Percentiles rank a stretch among this genome's conserved stretches.
phyloP scores from a whole-genome alignment of 768 basidiomycete genomes.

The Strobilomyces echinocephalus region DNA sequence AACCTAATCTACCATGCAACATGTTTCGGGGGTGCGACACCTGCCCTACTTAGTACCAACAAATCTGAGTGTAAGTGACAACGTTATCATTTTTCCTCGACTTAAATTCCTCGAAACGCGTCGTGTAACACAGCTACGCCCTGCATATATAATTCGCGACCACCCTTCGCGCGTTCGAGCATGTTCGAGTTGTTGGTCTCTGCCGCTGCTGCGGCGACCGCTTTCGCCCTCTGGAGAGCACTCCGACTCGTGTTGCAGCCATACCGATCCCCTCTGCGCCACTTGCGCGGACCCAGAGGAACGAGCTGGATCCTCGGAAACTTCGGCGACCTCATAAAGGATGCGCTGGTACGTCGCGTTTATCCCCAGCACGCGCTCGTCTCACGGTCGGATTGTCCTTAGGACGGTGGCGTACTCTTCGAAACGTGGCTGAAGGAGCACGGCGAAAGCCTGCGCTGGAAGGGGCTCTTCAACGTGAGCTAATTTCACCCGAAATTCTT shows the following conservation, averaged over 20 bases:
- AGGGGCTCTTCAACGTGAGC: constrained; percentile 39
- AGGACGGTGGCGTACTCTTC: constrained; percentile 31
- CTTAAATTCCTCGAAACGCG: too few relatives aligned
- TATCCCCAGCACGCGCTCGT: not conserved
- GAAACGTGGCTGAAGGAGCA: constrained; percentile 46
- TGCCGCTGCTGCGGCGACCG: constrained; percentile 10
- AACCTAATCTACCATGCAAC: too few relatives aligned
- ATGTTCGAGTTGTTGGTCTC: constrained; percentile 3
- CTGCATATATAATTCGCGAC: too few relatives aligned
- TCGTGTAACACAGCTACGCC: too few relatives aligned
- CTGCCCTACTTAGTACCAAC: too few relatives aligned
- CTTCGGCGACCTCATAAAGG: constrained; percentile 39
- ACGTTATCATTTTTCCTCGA: too few relatives aligned
- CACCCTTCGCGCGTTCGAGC: not conserved
- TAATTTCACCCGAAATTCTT: constrained; percentile 9
- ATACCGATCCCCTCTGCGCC: constrained; percentile 39
- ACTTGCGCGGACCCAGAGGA: constrained; percentile 48
- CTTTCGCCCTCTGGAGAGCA: constrained; percentile 32
- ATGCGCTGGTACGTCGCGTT: constrained; percentile 26
- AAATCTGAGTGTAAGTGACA: too few relatives aligned
- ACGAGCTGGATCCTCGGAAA: constrained; percentile 47
- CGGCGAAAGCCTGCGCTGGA: constrained; percentile 43
- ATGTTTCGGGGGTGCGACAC: too few relatives aligned
- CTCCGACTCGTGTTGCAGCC: constrained; percentile 22
- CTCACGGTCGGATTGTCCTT: not conserved